Percentiles rank a stretch among this genome's conserved stretches.
Conservation (phyloP, 495 filamentous ascomycete genomes). For the Aspergillus leporis region DNA sequence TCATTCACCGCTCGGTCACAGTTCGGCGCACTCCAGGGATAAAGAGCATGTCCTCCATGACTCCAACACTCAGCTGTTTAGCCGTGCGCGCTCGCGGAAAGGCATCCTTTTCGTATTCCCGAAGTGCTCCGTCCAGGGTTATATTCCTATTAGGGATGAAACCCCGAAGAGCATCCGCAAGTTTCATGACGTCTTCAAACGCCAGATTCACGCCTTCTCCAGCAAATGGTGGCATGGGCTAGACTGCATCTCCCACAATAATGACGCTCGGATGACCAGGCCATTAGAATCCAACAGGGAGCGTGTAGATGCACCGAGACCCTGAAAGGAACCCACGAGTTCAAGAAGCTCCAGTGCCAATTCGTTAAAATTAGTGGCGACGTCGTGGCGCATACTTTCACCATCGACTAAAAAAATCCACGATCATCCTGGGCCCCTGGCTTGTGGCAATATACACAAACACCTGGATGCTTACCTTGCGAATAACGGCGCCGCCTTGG, state of each 20-base stretch:
- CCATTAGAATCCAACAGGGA: not conserved
- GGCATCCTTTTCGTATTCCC: not conserved
- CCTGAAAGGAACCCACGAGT: not conserved
- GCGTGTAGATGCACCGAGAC: not conserved
- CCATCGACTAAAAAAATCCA: not conserved
- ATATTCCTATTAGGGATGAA: not conserved
- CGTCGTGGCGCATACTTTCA: not conserved
- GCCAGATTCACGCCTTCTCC: conserved; percentile 53
- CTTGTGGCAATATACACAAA: not conserved
- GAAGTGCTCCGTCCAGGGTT: not conserved
- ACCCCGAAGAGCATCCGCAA: not conserved
- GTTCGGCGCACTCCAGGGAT: not conserved
- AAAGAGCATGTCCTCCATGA: not conserved
- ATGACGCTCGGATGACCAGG: not conserved
- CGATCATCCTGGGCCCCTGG: not conserved
- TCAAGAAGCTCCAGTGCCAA: not conserved
- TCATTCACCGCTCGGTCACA: not conserved
- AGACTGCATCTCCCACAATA: conserved; percentile 54
- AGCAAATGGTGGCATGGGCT: conserved; percentile 58
- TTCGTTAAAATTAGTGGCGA: not conserved
- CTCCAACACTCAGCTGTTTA: not conserved
- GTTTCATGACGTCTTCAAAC: not conserved
- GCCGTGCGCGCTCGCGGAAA: not conserved
- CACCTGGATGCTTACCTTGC: not conserved
- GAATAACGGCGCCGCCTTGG: too few relatives aligned